phyloP scores from a whole-genome alignment of 352 stramenopile genomes.

The Phytopythium cucurbitacearum region DNA sequence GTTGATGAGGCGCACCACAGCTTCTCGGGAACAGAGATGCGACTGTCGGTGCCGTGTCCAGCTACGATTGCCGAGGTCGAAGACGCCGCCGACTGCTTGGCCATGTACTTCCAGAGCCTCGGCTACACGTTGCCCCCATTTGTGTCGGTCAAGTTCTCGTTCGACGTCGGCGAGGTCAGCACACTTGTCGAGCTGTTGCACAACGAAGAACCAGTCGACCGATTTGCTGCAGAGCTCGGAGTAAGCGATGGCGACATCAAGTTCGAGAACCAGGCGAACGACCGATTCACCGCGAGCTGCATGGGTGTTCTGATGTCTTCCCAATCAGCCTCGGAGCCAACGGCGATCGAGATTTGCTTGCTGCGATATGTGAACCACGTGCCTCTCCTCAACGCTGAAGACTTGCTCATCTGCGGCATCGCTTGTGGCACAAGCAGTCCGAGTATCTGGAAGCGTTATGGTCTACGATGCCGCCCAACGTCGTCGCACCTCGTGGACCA shows the following conservation, averaged over 20 bases:
- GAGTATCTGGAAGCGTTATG: slow-evolving; percentile 55
- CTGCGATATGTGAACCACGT: slow-evolving; percentile 75
- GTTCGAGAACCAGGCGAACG: slow-evolving; percentile 31
- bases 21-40: slow-evolving; percentile 81
- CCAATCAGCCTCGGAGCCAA: slow-evolving; percentile 11
- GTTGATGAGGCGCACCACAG: slow-evolving; percentile 53
- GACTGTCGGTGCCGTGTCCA: slow-evolving; percentile 51
- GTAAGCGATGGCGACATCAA: slow-evolving; percentile 30
- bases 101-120: slow-evolving; percentile 68
- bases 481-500: slow-evolving; percentile 45
- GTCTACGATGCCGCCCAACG: slow-evolving; percentile 31
- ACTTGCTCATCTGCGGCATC: slow-evolving; percentile 55
- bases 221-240: slow-evolving; percentile 48
- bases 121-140: slow-evolving; percentile 49
- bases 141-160: slow-evolving; percentile 54
- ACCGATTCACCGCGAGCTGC: slow-evolving; percentile 34
- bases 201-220: slow-evolving; percentile 45
- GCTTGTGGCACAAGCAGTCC: slow-evolving; percentile 30
- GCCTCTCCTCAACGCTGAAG: slow-evolving; percentile 52
- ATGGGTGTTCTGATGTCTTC: slow-evolving; percentile 32
- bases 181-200: slow-evolving; percentile 34
- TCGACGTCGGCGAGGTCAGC: slow-evolving; percentile 34
- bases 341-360: slow-evolving; percentile 53
- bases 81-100: slow-evolving; percentile 38
- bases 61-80: slow-evolving; percentile 25